phyloP scores from a whole-genome alignment of 2,329 filamentous ascomycete species.

The Fusarium sororula region DNA sequence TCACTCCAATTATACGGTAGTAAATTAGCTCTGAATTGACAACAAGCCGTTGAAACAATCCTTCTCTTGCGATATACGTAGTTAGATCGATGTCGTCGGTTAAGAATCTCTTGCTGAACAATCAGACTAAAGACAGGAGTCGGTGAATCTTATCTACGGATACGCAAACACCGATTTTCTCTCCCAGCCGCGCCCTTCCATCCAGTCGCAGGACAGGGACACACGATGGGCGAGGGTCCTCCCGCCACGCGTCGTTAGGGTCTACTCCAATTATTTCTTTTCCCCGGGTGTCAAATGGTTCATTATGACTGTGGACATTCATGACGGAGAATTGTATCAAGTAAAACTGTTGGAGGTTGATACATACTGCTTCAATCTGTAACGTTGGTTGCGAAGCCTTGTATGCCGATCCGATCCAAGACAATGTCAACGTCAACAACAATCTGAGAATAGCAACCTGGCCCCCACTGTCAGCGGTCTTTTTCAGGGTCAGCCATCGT shows the following conservation, averaged over 20 bases:
- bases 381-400: slow-evolving; percentile 20
- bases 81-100: not conserved
- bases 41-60: not conserved
- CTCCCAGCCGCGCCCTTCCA: slow-evolving; percentile 16
- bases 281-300: slow-evolving; percentile 13
- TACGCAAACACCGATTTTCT: slow-evolving; percentile 3
- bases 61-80: not conserved
- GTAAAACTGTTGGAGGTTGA: slow-evolving; percentile 14
- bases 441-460: slow-evolving; percentile 10
- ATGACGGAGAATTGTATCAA: slow-evolving; percentile 9
- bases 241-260: slow-evolving; percentile 39
- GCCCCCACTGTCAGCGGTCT: slow-evolving; percentile 15
- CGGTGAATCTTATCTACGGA: slow-evolving; percentile 12
- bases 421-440: not conserved
- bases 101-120: not conserved
- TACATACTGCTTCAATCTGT: slow-evolving; percentile 17
- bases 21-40: not conserved
- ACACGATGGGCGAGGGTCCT: slow-evolving; percentile 23
- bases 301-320: slow-evolving; percentile 1
- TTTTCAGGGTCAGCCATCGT: not conserved
- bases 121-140: not conserved
- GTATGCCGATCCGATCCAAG: slow-evolving; percentile 4
- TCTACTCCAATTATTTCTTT: slow-evolving; percentile 19
- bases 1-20: not conserved
- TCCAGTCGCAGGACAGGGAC: slow-evolving; percentile 6